Conservation (phyloP, 2,329 filamentous ascomycete genomes). For the Colletotrichum sp. region DNA sequence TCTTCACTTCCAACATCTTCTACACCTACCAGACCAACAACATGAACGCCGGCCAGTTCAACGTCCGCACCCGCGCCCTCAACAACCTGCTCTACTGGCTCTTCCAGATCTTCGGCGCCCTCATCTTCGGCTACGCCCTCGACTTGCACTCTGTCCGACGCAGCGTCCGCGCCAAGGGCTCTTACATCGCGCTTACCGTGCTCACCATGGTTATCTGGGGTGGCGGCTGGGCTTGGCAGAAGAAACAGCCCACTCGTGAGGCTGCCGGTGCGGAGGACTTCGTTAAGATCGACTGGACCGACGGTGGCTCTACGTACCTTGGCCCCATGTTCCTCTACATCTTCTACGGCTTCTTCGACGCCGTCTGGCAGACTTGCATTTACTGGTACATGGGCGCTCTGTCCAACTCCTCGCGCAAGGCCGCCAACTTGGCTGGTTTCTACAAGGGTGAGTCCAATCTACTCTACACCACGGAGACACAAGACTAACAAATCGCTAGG, state of each 20-base stretch:
- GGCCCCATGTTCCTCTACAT: constrained; percentile 90
- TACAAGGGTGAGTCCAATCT: constrained; percentile 64
- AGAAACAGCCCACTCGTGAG: constrained; percentile 57
- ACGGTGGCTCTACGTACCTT: constrained; percentile 62
- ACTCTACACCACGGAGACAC: background rate
- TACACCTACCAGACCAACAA: constrained; percentile 77
- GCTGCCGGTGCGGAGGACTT: constrained; percentile 30
- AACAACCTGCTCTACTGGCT: constrained; percentile 83
- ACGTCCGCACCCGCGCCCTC: constrained; percentile 75
- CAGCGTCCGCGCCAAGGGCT: constrained; percentile 69
- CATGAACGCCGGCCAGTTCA: constrained; percentile 74
- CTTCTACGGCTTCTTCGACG: constrained; percentile 89
- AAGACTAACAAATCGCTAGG: constrained; percentile 29
- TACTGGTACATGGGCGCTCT: constrained; percentile 98
- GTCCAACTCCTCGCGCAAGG: constrained; percentile 89
- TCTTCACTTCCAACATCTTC: constrained; percentile 84
- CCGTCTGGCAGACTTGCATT: constrained; percentile 85
- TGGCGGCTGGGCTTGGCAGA: constrained; percentile 80
- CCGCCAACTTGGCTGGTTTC: constrained; percentile 90
- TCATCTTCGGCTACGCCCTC: constrained; percentile 73
- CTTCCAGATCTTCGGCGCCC: constrained; percentile 78
- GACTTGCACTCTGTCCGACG: constrained; percentile 67
- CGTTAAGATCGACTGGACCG: constrained; percentile 65
- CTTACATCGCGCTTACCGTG: constrained; percentile 65
- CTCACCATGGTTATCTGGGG: constrained; percentile 84